phyloP scores from a whole-genome alignment of 257 asterid genomes.

The Lycium ferocissimum region DNA sequence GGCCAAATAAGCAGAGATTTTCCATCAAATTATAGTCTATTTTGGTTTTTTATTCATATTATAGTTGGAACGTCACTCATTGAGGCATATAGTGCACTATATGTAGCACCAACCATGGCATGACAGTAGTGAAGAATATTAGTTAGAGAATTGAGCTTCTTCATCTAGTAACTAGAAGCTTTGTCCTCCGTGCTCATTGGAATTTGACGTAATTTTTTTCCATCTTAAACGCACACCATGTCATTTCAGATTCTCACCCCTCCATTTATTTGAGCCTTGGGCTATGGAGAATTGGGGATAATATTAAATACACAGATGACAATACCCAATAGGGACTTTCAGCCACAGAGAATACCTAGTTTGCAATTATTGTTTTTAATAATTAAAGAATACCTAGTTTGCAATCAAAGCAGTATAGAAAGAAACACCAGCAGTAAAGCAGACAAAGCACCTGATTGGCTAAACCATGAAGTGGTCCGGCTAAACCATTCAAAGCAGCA shows the following conservation, averaged over 20 bases:
- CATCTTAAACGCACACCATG: constrained; percentile 12
- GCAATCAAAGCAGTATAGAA: constrained; percentile 7
- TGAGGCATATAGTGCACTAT: neutral
- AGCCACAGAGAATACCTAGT: constrained; percentile 11
- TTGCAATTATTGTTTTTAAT: neutral
- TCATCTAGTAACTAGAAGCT: constrained; percentile 6
- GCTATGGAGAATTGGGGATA: neutral
- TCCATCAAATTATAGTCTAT: constrained; percentile 1
- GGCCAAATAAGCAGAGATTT: constrained; percentile 1
- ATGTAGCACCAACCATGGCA: neutral
- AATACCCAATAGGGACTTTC: neutral
- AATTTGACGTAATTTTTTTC: neutral
- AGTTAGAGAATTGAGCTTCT: constrained; percentile 22
- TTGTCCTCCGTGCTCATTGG: neutral
- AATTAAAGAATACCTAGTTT: neutral
- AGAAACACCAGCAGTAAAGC: neutral
- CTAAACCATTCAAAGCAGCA: constrained; percentile 98
- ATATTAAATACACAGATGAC: neutral
- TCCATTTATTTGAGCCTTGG: constrained; percentile 3
- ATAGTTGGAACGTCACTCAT: neutral
- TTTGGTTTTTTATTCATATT: neutral
- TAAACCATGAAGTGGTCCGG: constrained; percentile 99
- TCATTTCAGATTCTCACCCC: constrained; percentile 3
- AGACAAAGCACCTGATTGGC: constrained; percentile 85
- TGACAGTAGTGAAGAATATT: neutral